Conservation (phyloP, 2,329 filamentous ascomycete genomes). For the Orbilia brochopaga region DNA sequence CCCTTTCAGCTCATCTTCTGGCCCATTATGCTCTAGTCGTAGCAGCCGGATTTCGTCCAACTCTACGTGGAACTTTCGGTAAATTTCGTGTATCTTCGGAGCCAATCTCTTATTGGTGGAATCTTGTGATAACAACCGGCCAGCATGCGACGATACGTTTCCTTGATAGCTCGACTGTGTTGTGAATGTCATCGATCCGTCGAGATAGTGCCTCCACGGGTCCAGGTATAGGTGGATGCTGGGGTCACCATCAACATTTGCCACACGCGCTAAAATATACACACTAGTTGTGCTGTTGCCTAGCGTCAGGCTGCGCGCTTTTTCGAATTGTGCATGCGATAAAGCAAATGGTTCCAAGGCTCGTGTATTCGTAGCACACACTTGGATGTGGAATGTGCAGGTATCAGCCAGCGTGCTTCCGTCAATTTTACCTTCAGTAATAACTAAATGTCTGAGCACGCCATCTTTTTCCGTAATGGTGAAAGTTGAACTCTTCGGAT, state of each 20-base stretch:
- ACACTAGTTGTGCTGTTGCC: background rate
- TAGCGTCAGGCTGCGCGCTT: background rate
- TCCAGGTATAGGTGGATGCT: background rate
- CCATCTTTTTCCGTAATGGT: background rate
- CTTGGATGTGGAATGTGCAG: conserved; percentile 5
- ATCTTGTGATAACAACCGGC: background rate
- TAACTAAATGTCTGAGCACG: background rate
- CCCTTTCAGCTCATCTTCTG: background rate
- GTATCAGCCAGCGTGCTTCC: background rate
- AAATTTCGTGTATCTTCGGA: background rate
- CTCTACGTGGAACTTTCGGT: background rate
- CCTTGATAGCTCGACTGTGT: background rate
- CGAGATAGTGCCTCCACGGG: background rate
- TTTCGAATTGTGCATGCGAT: background rate
- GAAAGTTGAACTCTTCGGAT: background rate
- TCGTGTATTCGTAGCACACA: background rate
- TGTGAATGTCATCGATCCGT: background rate
- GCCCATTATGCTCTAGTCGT: background rate
- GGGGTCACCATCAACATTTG: background rate
- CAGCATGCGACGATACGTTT: background rate
- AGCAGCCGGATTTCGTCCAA: conserved; percentile 1
- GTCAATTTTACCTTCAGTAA: background rate
- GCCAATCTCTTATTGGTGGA: background rate
- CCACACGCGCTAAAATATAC: conserved; percentile 1
- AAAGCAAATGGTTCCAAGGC: background rate